A percentile compares a stretch with the other conserved stretches of the same genome.
Conservation (phyloP, 2,329 filamentous ascomycete species). For the Fusarium sp. region DNA sequence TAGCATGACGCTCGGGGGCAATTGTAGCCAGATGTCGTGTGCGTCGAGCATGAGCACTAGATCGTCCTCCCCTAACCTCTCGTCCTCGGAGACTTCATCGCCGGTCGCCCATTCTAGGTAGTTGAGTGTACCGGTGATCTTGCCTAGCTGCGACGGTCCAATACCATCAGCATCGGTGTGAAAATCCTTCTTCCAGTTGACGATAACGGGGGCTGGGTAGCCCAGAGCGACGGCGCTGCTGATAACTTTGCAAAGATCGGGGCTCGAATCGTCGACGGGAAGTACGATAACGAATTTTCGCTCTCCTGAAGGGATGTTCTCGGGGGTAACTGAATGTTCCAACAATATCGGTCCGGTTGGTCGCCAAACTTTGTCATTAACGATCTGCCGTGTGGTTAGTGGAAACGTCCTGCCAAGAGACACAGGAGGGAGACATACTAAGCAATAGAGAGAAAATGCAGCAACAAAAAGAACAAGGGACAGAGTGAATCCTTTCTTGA, state of each 20-base stretch:
- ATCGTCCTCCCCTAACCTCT: conserved; percentile 47
- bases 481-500: conserved; percentile 23
- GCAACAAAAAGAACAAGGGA: conserved; percentile 12
- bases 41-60: conserved; percentile 51
- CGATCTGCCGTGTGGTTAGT: conserved; percentile 30
- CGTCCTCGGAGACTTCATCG: conserved; percentile 24
- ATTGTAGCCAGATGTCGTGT: conserved; percentile 53
- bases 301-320: conserved; percentile 33
- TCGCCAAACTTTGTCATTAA: conserved; percentile 39
- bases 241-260: conserved; percentile 52
- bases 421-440: conserved; percentile 15
- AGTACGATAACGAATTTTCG: conserved; percentile 46
- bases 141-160: conserved; percentile 49
- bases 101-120: conserved; percentile 47
- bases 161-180: conserved; percentile 44
- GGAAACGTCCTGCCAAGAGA: background rate
- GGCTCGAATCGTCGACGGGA: conserved; percentile 47
- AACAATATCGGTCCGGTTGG: conserved; percentile 28
- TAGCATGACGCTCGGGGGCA: conserved; percentile 50
- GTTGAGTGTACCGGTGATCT: conserved; percentile 50
- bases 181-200: conserved; percentile 52
- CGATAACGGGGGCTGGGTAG: conserved; percentile 51
- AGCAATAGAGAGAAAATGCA: conserved; percentile 29
- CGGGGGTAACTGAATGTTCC: conserved; percentile 7
- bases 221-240: conserved; percentile 48